Conservation (phyloP, 768 basidiomycete species). For the Tulasnella sp. region DNA sequence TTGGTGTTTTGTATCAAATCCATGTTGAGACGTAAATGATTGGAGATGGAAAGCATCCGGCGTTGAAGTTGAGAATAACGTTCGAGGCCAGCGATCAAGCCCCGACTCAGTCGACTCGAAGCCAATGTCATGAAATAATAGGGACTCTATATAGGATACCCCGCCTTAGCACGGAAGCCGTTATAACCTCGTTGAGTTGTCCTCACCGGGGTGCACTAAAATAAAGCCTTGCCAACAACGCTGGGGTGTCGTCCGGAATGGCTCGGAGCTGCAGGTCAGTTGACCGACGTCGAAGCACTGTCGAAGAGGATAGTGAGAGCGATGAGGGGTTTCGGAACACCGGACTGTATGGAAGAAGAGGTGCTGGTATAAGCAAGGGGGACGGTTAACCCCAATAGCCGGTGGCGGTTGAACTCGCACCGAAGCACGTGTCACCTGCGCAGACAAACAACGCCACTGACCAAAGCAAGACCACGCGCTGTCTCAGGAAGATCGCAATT, state of each 20-base stretch:
- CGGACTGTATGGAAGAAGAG: neutral
- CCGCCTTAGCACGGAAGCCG: neutral
- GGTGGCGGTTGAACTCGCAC: neutral
- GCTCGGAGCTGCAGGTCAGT: neutral
- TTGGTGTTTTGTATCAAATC: conserved; percentile 15
- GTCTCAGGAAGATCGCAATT: neutral
- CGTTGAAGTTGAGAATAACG: neutral
- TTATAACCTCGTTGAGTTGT: neutral
- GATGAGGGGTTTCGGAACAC: neutral
- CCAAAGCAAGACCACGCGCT: neutral
- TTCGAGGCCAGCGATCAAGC: neutral
- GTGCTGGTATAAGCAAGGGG: neutral
- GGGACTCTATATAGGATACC: neutral
- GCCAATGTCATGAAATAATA: neutral
- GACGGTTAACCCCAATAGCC: neutral
- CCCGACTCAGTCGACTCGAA: neutral
- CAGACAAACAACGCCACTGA: neutral
- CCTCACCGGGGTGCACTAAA: neutral
- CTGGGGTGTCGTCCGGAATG: neutral
- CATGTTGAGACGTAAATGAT: conserved; percentile 1
- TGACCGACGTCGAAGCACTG: neutral
- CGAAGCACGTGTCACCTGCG: neutral
- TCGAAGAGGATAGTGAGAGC: neutral
- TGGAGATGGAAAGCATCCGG: neutral
- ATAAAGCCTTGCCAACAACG: neutral